phyloP scores from a whole-genome alignment of 2,329 filamentous ascomycete species.

The Trichoderma harzianum region DNA sequence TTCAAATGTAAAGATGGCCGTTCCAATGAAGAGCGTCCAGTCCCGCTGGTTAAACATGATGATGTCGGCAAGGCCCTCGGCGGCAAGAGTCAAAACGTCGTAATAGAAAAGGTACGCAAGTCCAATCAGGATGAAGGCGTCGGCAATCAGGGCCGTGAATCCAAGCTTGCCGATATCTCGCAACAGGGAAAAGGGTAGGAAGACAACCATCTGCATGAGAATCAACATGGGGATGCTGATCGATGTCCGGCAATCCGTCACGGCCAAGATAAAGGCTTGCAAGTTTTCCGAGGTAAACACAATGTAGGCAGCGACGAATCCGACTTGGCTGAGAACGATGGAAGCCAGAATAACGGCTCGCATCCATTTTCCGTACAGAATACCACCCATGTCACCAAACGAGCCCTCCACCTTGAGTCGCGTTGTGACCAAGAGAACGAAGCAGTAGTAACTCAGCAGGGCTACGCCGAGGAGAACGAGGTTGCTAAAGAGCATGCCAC shows the following conservation, averaged over 20 bases:
- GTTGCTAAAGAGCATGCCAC: slow-evolving; percentile 96
- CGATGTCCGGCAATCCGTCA: slow-evolving; percentile 79
- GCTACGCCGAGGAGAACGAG: slow-evolving; percentile 84
- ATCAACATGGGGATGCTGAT: slow-evolving; percentile 90
- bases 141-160: slow-evolving; percentile 88
- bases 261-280: slow-evolving; percentile 89
- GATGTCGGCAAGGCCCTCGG: slow-evolving; percentile 78
- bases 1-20: slow-evolving; percentile 98
- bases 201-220: slow-evolving; percentile 90
- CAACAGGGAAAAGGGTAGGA: slow-evolving; percentile 88
- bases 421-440: slow-evolving; percentile 86
- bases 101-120: slow-evolving; percentile 95
- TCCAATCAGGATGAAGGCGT: slow-evolving; percentile 90
- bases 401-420: slow-evolving; percentile 85
- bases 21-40: slow-evolving; percentile 98
- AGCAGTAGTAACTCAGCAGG: slow-evolving; percentile 90
- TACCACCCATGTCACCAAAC: slow-evolving; percentile 93
- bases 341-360: slow-evolving; percentile 81
- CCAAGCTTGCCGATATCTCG: slow-evolving; percentile 97
- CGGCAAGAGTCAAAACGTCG: slow-evolving; percentile 78
- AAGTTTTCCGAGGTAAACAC: slow-evolving; percentile 96
- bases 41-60: slow-evolving; percentile 83
- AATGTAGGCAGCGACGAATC: slow-evolving; percentile 92
- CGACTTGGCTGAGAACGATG: slow-evolving; percentile 92
- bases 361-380: slow-evolving; percentile 89